Evolutionary conservation across 345 rosid species (phyloP), one percentile per base, ranked within the genome.

Genomic region (Rubroshorea leprosula): DNA sequence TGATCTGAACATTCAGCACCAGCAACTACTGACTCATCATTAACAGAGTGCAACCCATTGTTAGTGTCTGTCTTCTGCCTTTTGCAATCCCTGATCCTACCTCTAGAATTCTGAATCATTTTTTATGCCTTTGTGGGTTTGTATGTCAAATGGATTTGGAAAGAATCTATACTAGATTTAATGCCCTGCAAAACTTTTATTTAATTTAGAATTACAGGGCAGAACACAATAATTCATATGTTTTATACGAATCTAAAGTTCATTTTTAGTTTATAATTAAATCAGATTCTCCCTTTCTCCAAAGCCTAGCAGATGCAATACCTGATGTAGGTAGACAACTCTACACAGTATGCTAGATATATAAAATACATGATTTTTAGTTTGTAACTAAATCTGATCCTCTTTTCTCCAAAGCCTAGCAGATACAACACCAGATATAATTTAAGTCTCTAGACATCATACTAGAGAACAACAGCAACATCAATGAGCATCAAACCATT

Each of bases 31-130:
- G n/a, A n/a, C n/a, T n/a, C n/a, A n/a, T n/a, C n/a, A n/a, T n/a
- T n/a, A n/a, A n/a, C n/a, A n/a, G n/a, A n/a, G n/a, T n/a, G n/a
- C n/a, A n/a, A n/a, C n/a, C n/a, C n/a, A n/a, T n/a, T n/a, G n/a
- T n/a, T n/a, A n/a, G n/a, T n/a, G n/a, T n/a, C 84, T 75, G 75
- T 64, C 74, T 84, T 92, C 56, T 75, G 81, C 76, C 86, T 84
- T 75, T 92, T 84, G 75, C 68, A 64, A 66, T 68, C 77, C 52
- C 63, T 73, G 16, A 43, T 73, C 63, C 65, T 68, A 59, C 69
- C 69, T 11, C 55, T 59, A 38, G 66, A 61, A 66, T 64, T 45
- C 12, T 66, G 65, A 55, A 58, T 65, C 45, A 15, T 60, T 64
- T 63, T 69, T 22, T 74, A 74, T 25, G 75, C 61, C 65, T 60